These are phyloP conservation scores for Xylariaceae sp. DNA, from an alignment of 2,329 filamentous ascomycete species.

Conservation along the genomic window DNA sequence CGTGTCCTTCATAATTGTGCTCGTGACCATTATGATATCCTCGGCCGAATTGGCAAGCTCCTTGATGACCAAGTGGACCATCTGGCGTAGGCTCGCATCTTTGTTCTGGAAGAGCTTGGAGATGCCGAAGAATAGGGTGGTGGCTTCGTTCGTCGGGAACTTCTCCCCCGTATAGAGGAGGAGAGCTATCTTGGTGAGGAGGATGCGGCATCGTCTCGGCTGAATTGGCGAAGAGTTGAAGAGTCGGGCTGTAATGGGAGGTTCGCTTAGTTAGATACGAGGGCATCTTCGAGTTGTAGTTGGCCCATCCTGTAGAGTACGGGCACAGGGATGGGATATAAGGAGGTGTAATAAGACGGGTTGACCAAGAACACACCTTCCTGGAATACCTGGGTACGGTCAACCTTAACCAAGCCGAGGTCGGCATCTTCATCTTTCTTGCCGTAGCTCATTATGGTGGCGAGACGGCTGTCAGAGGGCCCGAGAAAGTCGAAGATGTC, in stretches of 20 bases:
- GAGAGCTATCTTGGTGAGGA: slow-evolving; percentile 94
- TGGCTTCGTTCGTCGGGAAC: slow-evolving; percentile 96
- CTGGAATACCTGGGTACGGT: slow-evolving; percentile 96
- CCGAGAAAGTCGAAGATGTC: slow-evolving; percentile 27
- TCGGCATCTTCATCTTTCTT: slow-evolving; percentile 99
- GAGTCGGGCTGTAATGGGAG: slow-evolving; percentile 72
- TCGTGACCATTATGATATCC: slow-evolving; percentile 99
- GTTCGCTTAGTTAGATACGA: slow-evolving; percentile 9
- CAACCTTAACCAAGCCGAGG: slow-evolving; percentile 88
- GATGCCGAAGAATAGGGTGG: slow-evolving; percentile 96
- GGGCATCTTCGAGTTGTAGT: too few relatives aligned
- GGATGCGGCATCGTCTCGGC: slow-evolving; percentile 92
- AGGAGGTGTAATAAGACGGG: too few relatives aligned
- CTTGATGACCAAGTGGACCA: slow-evolving; percentile 98
- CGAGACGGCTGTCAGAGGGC: slow-evolving; percentile 21
- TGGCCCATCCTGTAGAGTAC: too few relatives aligned
- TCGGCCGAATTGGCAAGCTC: slow-evolving; percentile 92
- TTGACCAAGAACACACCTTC: slow-evolving; percentile 91
- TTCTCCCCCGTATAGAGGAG: slow-evolving; percentile 95
- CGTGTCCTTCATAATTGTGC: slow-evolving; percentile 99
- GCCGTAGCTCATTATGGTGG: slow-evolving; percentile 80
- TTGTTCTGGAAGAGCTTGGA: slow-evolving; percentile 99
- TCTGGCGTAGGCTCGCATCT: slow-evolving; percentile 94
- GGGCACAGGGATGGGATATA: too few relatives aligned
- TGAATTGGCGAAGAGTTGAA: slow-evolving; percentile 98